Conservation (phyloP, 805 yeast species). For the Wickerhamomyces chaumierensis region DNA sequence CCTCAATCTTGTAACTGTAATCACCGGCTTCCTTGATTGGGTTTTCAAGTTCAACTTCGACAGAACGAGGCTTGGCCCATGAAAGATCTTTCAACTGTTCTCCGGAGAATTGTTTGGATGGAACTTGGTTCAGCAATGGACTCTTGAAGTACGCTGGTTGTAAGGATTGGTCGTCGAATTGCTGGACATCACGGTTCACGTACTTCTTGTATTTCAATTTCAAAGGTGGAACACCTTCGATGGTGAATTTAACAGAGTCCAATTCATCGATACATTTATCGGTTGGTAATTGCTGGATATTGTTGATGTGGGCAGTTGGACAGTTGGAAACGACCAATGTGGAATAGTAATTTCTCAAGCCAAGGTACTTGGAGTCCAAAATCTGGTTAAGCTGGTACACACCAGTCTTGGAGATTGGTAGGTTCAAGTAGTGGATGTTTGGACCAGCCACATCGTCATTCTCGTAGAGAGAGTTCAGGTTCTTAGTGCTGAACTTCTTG, state of each 20-base stretch:
- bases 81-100: conserved; percentile 27
- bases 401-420: conserved; percentile 66
- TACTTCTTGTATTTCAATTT: conserved; percentile 43
- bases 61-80: conserved; percentile 32
- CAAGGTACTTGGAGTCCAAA: conserved; percentile 50
- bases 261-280: conserved; percentile 56
- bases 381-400: conserved; percentile 62
- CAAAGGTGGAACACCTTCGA: conserved; percentile 73
- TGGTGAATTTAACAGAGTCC: conserved; percentile 41
- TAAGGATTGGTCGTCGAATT: conserved; percentile 29
- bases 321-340: conserved; percentile 63
- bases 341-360: conserved; percentile 47
- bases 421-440: conserved; percentile 42
- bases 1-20: conserved; percentile 44
- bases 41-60: conserved; percentile 32
- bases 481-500: conserved; percentile 21
- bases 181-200: conserved; percentile 24
- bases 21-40: conserved; percentile 35
- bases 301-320: conserved; percentile 53
- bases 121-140: conserved; percentile 30
- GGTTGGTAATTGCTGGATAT: conserved; percentile 20
- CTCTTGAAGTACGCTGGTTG: conserved; percentile 42
- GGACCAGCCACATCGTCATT: conserved; percentile 17
- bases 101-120: conserved; percentile 16
- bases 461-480: conserved; percentile 13